Conservation (phyloP, 257 asterid genomes). For the Lycium ferocissimum region DNA sequence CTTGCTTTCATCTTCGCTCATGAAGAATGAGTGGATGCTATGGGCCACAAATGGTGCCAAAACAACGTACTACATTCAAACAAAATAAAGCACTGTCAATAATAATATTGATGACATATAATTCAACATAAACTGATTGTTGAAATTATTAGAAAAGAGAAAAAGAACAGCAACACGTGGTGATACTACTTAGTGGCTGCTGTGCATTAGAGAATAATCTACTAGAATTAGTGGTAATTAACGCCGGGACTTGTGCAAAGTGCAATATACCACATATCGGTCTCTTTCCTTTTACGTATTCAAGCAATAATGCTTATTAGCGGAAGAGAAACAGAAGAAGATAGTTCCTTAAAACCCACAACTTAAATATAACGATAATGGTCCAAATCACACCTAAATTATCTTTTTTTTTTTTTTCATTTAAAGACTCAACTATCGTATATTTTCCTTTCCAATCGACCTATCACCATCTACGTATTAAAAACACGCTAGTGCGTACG, state of each 20-base stretch:
- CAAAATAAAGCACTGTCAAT: background rate
- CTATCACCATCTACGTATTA: too few relatives aligned
- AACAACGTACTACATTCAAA: conserved; percentile 56
- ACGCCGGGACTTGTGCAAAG: background rate
- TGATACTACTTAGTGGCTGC: background rate
- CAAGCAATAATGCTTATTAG: background rate
- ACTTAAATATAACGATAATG: too few relatives aligned
- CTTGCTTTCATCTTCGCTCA: conserved; percentile 39
- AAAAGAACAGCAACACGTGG: background rate
- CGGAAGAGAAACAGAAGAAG: background rate
- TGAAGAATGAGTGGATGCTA: conserved; percentile 48
- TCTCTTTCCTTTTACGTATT: background rate
- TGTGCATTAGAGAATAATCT: background rate
- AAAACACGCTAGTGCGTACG: too few relatives aligned
- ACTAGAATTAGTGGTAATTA: background rate
- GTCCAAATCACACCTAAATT: too few relatives aligned
- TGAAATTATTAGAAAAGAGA: background rate
- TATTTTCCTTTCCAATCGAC: too few relatives aligned
- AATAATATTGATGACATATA: background rate
- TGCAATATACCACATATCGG: background rate
- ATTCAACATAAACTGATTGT: background rate
- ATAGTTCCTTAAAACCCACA: background rate
- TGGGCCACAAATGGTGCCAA: conserved; percentile 70
- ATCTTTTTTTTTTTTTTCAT: too few relatives aligned
- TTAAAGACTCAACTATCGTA: too few relatives aligned